Evolutionary conservation across 164 flowering plant species (phyloP).

Genomic region (Liriodendron chinense): DNA sequence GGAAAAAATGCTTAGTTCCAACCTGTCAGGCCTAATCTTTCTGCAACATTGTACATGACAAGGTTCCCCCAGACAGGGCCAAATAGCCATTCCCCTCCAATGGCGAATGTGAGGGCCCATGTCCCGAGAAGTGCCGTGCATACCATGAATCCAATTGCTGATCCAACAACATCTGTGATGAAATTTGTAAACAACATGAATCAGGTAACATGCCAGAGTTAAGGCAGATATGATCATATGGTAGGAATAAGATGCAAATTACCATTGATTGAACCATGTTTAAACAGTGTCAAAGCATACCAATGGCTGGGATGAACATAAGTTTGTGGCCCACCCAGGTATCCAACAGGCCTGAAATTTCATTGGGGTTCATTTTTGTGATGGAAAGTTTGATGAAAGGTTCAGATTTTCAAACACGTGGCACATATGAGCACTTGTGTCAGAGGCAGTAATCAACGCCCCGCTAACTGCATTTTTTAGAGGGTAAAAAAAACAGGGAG

Average conservation of each 20-base stretch:
- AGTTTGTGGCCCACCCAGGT: neutral
- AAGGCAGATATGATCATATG: neutral
- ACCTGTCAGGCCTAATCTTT: slow-evolving; percentile 53
- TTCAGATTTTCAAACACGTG: too few species aligned
- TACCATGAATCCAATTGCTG: slow-evolving; percentile 64
- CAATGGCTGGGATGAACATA: neutral
- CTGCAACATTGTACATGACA: slow-evolving; percentile 84
- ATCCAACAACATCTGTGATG: slow-evolving; percentile 72
- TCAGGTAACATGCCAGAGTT: neutral
- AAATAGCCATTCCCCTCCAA: slow-evolving; percentile 79
- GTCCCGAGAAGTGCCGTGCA: slow-evolving; percentile 53
- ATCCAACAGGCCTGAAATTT: too few species aligned
- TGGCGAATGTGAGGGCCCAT: slow-evolving; percentile 83
- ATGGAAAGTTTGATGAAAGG: too few species aligned
- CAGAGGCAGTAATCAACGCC: too few species aligned
- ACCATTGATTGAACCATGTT: neutral
- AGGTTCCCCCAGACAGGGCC: slow-evolving; percentile 71
- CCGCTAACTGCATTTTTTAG: too few species aligned
- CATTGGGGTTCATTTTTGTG: too few species aligned
- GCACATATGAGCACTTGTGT: too few species aligned
- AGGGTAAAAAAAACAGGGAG: too few species aligned
- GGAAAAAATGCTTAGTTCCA: slow-evolving; percentile 37
- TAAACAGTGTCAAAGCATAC: neutral
- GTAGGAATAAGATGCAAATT: neutral
- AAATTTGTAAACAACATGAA: neutral